Conservation (phyloP, 768 basidiomycete species). For the Russula emetica region DNA sequence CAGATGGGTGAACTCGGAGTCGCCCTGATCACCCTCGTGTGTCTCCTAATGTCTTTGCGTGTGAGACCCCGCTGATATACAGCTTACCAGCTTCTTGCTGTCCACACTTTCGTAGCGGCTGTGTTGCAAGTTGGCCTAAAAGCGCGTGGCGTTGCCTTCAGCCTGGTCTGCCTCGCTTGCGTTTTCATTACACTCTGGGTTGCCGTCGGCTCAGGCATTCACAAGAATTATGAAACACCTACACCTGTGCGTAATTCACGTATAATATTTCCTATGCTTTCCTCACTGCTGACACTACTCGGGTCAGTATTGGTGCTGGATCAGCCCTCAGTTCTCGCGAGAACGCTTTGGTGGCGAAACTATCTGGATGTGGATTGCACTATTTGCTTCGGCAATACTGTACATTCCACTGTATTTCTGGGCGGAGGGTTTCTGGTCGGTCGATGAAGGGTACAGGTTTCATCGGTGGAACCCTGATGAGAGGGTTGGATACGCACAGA, state of each 20-base stretch:
- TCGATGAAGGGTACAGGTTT: too few species aligned
- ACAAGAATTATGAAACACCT: conserved; percentile 34
- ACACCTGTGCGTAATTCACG: conserved; percentile 33
- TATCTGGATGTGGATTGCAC: not conserved
- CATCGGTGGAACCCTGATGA: too few species aligned
- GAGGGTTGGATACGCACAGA: too few species aligned
- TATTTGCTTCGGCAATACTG: too few species aligned
- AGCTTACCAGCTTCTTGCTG: conserved; percentile 29
- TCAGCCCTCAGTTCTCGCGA: not conserved
- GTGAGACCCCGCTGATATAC: conserved; percentile 30
- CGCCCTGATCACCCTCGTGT: conserved; percentile 41
- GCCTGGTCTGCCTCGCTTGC: conserved; percentile 8
- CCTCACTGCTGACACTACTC: not conserved
- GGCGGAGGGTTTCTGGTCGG: too few species aligned
- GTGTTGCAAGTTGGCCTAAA: conserved; percentile 37
- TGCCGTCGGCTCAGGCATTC: conserved; percentile 32
- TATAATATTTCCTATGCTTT: not conserved
- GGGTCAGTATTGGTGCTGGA: conserved; percentile 7
- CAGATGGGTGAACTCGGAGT: conserved; percentile 42
- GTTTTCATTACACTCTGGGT: conserved; percentile 35
- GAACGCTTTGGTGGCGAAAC: not conserved
- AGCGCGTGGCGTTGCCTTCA: conserved; percentile 32
- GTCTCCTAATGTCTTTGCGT: conserved; percentile 1
- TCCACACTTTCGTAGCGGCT: conserved; percentile 40
- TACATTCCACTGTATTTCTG: too few species aligned